Evolutionary conservation across 2,329 filamentous ascomycete genomes (phyloP).

Genomic region (Xylariaceae sp.): DNA sequence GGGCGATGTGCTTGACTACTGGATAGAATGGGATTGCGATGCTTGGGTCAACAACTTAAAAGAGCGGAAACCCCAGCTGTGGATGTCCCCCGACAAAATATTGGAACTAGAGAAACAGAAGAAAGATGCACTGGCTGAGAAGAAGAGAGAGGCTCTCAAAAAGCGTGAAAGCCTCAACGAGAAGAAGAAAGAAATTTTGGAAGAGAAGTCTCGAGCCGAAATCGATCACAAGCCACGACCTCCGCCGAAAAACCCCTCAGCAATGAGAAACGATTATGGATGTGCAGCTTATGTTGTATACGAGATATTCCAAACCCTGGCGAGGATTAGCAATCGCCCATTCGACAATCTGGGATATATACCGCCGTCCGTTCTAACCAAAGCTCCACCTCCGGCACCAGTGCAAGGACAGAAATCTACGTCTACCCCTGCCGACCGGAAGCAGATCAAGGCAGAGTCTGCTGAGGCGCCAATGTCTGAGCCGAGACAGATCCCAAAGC

Average conservation of each 20-base stretch:
- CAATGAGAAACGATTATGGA: slow-evolving; percentile 28
- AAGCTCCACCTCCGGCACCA: slow-evolving; percentile 29
- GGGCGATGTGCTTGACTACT: slow-evolving; percentile 70
- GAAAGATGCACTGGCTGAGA: slow-evolving; percentile 28
- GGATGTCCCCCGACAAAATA: slow-evolving; percentile 45
- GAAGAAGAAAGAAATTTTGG: slow-evolving; percentile 18
- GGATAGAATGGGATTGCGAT: slow-evolving; percentile 72
- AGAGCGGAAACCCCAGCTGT: slow-evolving; percentile 53
- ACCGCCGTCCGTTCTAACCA: too few species aligned
- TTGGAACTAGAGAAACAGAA: slow-evolving; percentile 37
- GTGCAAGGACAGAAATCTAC: slow-evolving; percentile 5
- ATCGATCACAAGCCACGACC: slow-evolving; percentile 16
- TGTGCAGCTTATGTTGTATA: slow-evolving; percentile 28
- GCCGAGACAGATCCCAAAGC: neutral
- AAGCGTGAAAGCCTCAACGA: slow-evolving; percentile 20
- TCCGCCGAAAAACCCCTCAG: slow-evolving; percentile 27
- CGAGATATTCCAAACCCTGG: slow-evolving; percentile 28
- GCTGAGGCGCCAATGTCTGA: slow-evolving; percentile 7
- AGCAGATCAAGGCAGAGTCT: slow-evolving; percentile 1
- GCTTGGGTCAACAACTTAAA: slow-evolving; percentile 65
- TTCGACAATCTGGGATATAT: slow-evolving; percentile 28
- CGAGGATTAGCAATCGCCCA: slow-evolving; percentile 25
- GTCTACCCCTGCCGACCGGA: neutral
- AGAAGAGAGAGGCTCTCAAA: slow-evolving; percentile 19
- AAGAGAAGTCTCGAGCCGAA: slow-evolving; percentile 17